Conservation (phyloP, 2,329 filamentous ascomycete genomes). For the Aspergillus costaricaensis region DNA sequence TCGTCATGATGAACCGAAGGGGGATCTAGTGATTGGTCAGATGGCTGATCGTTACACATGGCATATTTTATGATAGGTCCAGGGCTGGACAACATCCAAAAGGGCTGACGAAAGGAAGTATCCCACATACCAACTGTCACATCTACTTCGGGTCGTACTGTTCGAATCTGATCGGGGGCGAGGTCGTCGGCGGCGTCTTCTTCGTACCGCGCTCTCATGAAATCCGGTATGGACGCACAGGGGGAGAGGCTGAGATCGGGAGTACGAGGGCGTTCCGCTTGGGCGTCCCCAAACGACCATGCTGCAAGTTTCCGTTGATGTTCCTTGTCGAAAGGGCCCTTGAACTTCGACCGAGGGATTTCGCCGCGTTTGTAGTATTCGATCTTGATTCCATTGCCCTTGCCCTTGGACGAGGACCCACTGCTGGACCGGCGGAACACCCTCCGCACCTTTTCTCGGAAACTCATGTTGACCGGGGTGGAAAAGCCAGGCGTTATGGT, state of each 20-base stretch:
- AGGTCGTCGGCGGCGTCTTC: constrained; percentile 18
- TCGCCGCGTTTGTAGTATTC: constrained; percentile 53
- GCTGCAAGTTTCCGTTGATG: constrained; percentile 47
- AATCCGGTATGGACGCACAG: constrained; percentile 32
- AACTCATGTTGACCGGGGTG: constrained; percentile 33
- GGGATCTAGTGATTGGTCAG: constrained; percentile 22
- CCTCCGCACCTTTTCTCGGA: constrained; percentile 41
- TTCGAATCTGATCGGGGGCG: constrained; percentile 19
- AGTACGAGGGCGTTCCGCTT: constrained; percentile 37
- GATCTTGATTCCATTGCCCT: constrained; percentile 43
- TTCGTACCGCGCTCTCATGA: constrained; percentile 26
- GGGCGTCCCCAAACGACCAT: constrained; percentile 46
- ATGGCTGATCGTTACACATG: not conserved
- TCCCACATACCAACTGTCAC: constrained; percentile 23
- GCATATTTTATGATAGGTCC: constrained; percentile 2
- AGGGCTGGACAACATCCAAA: not conserved
- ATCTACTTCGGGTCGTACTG: constrained; percentile 17
- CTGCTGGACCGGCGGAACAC: constrained; percentile 36
- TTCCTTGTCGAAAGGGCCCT: constrained; percentile 49
- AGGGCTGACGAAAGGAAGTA: not conserved
- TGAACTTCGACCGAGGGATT: constrained; percentile 52
- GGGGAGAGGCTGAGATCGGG: constrained; percentile 43
- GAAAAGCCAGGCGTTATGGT: constrained; percentile 1
- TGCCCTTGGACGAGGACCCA: constrained; percentile 20
- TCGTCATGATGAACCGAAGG: constrained; percentile 26